phyloP scores from a whole-genome alignment of 805 yeast species.

The Wickerhamiella allomyrinae region DNA sequence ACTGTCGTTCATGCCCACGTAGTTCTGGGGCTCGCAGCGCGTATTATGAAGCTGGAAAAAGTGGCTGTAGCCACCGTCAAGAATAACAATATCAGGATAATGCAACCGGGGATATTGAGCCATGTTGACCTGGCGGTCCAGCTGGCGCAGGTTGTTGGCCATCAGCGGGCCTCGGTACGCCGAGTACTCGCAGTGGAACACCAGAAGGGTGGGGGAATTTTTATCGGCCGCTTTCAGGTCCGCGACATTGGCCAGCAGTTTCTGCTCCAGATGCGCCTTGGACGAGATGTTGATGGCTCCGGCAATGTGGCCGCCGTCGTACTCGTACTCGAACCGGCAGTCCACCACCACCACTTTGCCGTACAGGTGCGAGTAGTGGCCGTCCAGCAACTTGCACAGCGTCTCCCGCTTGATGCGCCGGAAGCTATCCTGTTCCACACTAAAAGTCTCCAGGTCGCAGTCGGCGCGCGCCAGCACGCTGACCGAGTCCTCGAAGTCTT shows the following conservation, averaged over 20 bases:
- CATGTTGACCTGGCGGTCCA: conserved; percentile 63
- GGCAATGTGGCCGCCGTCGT: conserved; percentile 78
- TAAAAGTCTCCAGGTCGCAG: conserved; percentile 29
- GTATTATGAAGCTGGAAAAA: conserved; percentile 48
- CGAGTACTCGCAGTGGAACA: conserved; percentile 92
- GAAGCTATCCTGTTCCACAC: conserved; percentile 43
- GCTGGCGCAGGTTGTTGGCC: conserved; percentile 72
- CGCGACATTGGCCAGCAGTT: conserved; percentile 30
- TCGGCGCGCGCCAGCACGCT: conserved; percentile 12
- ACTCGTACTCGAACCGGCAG: conserved; percentile 89
- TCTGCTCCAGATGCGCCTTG: conserved; percentile 50
- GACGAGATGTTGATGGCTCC: conserved; percentile 68
- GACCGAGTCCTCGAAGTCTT: conserved; percentile 11
- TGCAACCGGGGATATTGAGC: conserved; percentile 65
- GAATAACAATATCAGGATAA: conserved; percentile 78
- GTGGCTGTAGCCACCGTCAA: conserved; percentile 81
- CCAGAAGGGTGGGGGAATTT: conserved; percentile 34
- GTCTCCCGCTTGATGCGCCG: conserved; percentile 52
- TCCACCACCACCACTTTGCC: conserved; percentile 54
- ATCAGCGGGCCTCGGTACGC: conserved; percentile 87
- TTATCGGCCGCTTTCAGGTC: conserved; percentile 1
- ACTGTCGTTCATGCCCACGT: conserved; percentile 73
- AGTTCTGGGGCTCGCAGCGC: conserved; percentile 61
- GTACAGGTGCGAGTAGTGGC: conserved; percentile 37
- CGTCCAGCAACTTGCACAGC: conserved; percentile 43